A percentile compares a stretch with the other conserved stretches of the same genome.
These are phyloP conservation scores for Verticillium nubilum DNA, from an alignment of 2,329 filamentous ascomycete genomes.

Conservation along the genomic window DNA sequence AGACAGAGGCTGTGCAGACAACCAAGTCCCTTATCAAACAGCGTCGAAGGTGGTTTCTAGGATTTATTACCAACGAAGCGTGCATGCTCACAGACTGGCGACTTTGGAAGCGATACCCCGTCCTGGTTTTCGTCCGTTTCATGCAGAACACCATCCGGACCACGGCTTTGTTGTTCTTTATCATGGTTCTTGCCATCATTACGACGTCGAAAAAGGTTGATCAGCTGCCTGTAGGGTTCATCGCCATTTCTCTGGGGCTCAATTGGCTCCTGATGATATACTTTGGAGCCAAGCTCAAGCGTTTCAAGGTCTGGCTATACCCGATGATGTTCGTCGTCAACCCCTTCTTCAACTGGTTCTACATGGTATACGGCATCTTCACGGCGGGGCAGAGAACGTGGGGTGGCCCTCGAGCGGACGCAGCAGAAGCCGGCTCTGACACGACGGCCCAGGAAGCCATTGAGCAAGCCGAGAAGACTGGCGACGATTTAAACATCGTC, in stretches of 20 bases:
- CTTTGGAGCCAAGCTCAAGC: constrained; percentile 78
- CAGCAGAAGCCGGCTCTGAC: constrained; percentile 68
- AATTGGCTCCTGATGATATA: constrained; percentile 97
- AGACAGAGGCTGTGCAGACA: constrained; percentile 92
- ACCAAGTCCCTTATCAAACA: constrained; percentile 86
- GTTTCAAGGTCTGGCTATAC: constrained; percentile 93
- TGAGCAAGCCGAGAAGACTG: constrained; percentile 69
- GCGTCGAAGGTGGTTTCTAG: constrained; percentile 90
- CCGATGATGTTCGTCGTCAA: constrained; percentile 94
- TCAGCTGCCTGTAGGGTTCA: constrained; percentile 87
- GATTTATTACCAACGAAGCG: constrained; percentile 96
- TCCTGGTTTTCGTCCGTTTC: constrained; percentile 80
- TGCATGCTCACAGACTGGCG: constrained; percentile 96
- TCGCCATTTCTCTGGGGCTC: constrained; percentile 83
- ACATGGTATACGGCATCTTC: constrained; percentile 96
- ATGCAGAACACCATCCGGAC: constrained; percentile 96
- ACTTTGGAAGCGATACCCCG: constrained; percentile 84
- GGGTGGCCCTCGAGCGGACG: constrained; percentile 90
- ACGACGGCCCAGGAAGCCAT: constrained; percentile 81
- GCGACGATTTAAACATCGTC: constrained; percentile 85
- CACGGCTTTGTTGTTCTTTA: constrained; percentile 88
- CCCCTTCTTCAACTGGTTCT: constrained; percentile 97
- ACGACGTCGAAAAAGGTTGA: constrained; percentile 75
- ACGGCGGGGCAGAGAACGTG: constrained; percentile 92
- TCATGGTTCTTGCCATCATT: constrained; percentile 81